Conservation (phyloP, 2,329 filamentous ascomycete genomes). For the Lecanoromycetidae sp. region DNA sequence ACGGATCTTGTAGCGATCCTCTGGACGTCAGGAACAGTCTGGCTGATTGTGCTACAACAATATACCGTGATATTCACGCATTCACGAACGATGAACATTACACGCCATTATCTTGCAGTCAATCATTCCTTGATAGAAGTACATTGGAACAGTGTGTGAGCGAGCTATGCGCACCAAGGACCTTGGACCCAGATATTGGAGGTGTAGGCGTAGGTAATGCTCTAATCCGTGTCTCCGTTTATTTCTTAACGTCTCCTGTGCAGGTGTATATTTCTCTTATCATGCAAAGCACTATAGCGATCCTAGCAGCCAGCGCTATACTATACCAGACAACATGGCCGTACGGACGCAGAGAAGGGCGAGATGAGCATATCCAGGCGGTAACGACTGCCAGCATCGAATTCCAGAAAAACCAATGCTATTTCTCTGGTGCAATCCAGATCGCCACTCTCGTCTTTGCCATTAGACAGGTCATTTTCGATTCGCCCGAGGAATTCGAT, state of each 20-base stretch:
- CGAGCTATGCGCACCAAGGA: not conserved
- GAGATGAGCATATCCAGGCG: not conserved
- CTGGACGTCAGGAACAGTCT: not conserved
- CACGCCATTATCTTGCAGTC: not conserved
- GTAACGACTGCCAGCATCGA: slow-evolving; percentile 11
- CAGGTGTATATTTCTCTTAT: slow-evolving; percentile 7
- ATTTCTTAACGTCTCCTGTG: no score
- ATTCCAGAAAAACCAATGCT: slow-evolving; percentile 23
- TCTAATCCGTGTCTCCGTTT: no score
- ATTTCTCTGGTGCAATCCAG: slow-evolving; percentile 21
- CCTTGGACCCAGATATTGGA: not conserved
- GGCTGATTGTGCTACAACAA: not conserved
- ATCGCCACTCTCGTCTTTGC: slow-evolving; percentile 18
- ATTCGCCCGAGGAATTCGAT: not conserved
- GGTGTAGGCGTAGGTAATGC: not conserved
- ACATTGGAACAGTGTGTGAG: not conserved
- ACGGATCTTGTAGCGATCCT: not conserved
- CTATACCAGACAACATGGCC: not conserved
- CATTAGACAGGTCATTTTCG: not conserved
- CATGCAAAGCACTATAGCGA: not conserved
- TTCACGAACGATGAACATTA: not conserved
- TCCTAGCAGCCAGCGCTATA: not conserved
- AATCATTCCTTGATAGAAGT: not conserved
- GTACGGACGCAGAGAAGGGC: not conserved
- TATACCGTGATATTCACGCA: not conserved